Conservation (phyloP, 345 rosid species). For the Ailanthus altissimus region DNA sequence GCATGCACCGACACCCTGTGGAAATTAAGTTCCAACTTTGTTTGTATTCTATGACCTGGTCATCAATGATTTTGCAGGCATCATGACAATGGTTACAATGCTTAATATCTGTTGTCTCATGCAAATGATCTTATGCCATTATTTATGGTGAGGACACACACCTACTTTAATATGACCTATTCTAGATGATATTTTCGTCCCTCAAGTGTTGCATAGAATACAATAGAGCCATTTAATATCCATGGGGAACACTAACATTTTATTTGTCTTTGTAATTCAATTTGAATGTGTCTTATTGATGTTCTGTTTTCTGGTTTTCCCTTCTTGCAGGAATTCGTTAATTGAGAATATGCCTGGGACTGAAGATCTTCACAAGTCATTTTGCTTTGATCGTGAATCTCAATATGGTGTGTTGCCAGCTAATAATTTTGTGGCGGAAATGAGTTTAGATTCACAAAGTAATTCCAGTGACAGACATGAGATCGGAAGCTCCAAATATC, state of each 20-base stretch:
- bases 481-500: conserved; percentile 35
- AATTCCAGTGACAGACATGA: conserved; percentile 19
- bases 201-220: conserved; percentile 10
- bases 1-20: conserved; percentile 37
- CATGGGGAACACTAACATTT: conserved; percentile 23
- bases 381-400: conserved; percentile 34
- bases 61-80: conserved; percentile 15
- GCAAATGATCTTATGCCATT: conserved; percentile 14
- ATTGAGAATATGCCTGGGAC: conserved; percentile 40
- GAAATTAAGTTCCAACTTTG: conserved; percentile 32
- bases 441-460: conserved; percentile 33
- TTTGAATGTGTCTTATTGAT: conserved; percentile 1
- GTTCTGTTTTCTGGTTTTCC: conserved; percentile 10
- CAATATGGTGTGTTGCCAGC: conserved; percentile 18
- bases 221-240: conserved; percentile 25
- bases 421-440: conserved; percentile 23
- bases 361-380: conserved; percentile 31
- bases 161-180: conserved; percentile 21
- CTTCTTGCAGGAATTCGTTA: conserved; percentile 48
- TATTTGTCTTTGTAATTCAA: conserved; percentile 2
- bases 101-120: conserved; percentile 2
- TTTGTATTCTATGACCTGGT: conserved; percentile 15
- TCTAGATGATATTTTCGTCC: conserved; percentile 1
- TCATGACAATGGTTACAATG: conserved; percentile 13
- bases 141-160: conserved; percentile 11